A percentile compares a stretch with the other conserved stretches of the same genome.
Conservation (phyloP, 2,329 filamentous ascomycete genomes). For the Ophiostoma sp. region DNA sequence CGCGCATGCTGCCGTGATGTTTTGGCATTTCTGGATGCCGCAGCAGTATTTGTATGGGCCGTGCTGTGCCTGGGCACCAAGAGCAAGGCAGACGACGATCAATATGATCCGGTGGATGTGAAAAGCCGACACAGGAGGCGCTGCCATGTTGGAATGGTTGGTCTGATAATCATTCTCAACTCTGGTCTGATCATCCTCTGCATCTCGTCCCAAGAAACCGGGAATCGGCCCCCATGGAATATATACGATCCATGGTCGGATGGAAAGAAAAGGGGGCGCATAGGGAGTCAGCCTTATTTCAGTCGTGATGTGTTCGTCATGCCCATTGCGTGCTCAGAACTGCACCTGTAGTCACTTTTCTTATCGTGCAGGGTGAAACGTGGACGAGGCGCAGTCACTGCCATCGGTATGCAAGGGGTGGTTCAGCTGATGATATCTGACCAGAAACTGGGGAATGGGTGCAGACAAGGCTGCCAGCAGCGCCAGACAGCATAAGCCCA, state of each 20-base stretch:
- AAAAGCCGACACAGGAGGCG: neutral
- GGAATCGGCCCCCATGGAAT: neutral
- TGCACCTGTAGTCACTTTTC: neutral
- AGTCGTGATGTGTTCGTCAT: neutral
- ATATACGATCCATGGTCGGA: neutral
- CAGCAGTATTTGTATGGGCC: conserved; percentile 18
- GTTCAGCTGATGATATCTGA: conserved; percentile 4
- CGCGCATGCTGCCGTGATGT: conserved; percentile 10
- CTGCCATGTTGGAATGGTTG: neutral
- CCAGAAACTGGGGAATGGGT: neutral
- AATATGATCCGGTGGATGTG: neutral
- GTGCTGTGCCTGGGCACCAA: conserved; percentile 1
- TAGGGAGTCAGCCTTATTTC: neutral
- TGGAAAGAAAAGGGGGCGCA: neutral
- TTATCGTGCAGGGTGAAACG: neutral
- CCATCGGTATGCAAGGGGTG: neutral
- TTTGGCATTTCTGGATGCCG: conserved; percentile 18
- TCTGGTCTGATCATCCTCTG: neutral
- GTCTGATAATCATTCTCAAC: neutral
- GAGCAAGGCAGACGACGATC: neutral
- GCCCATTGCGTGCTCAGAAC: conserved; percentile 1
- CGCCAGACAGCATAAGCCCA: neutral
- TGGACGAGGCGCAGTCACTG: neutral
- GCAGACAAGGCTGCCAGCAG: neutral
- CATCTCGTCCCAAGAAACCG: neutral